These are phyloP conservation scores for Magnaporthiopsis incrustans DNA, from an alignment of 2,329 filamentous ascomycete genomes.

Conservation along the genomic window DNA sequence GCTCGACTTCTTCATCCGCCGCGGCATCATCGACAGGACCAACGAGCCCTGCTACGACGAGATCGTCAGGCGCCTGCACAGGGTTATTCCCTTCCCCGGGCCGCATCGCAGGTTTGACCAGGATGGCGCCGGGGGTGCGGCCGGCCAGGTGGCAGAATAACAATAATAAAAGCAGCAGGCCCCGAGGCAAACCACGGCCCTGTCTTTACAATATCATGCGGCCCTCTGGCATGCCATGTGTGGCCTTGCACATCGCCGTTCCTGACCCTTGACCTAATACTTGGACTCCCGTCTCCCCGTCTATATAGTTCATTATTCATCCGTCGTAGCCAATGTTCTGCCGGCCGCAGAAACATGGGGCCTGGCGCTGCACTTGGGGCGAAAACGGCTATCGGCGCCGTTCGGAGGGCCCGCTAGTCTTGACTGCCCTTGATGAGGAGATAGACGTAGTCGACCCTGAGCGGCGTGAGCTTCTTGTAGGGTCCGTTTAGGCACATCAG, in stretches of 20 bases:
- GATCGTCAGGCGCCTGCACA: slow-evolving; percentile 68
- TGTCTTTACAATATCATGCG: background rate
- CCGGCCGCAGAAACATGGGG: background rate
- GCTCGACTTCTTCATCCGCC: slow-evolving; percentile 83
- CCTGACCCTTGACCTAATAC: background rate
- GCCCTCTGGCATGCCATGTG: background rate
- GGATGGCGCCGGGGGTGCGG: background rate
- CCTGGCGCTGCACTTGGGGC: background rate
- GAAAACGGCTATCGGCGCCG: background rate
- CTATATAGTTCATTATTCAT: background rate
- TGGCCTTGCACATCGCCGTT: background rate
- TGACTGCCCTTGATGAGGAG: slow-evolving; percentile 56
- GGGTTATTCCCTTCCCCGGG: slow-evolving; percentile 72
- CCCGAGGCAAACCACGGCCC: too few relatives aligned
- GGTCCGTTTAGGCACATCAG: slow-evolving; percentile 87
- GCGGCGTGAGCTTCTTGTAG: slow-evolving; percentile 86
- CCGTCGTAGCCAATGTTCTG: background rate
- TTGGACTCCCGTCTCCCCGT: too few relatives aligned
- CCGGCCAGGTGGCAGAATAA: too few relatives aligned
- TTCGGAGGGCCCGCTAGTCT: background rate
- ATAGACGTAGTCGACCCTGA: slow-evolving; percentile 91
- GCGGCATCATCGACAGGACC: slow-evolving; percentile 68
- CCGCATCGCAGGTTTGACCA: slow-evolving; percentile 38
- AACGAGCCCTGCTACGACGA: slow-evolving; percentile 74
- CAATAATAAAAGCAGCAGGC: too few relatives aligned